Evolutionary conservation across 345 rosid species (phyloP), one percentile per base, ranked within the genome.

Genomic region (Excoecaria agallocha): DNA sequence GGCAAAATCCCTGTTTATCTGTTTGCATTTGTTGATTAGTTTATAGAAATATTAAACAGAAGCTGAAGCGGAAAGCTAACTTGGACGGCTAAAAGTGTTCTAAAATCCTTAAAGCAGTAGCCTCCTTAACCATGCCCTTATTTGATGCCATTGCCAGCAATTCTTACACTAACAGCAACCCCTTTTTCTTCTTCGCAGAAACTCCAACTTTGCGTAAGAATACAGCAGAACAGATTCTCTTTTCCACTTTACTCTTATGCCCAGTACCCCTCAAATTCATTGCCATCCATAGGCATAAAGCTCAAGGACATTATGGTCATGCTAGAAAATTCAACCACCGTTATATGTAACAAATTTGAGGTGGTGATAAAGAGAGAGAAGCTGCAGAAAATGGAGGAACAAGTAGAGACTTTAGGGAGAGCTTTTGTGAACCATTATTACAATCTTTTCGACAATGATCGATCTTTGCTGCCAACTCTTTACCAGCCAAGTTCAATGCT

Each of bases 361-460:
- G 16, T 38, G 25, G 7, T 39, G 6, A 43, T 3, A 16, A 67
- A 9, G 59, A 52, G 52, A 67, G 68, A 50, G 69, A 49, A 73
- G 8, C 25, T 46, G 66, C 70, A 22, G 73, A 41, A 41, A 68
- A 88, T 87, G 89, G 89, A 89, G 63, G 92, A 88, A 24, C 87
- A 82, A 51, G 79, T 76, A 45, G 97, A 89, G 58, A 49, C 82
- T 79, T 87, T 93, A 4, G 97, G 95, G 22, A 91, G 72, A 70
- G 89, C 97, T 3, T 93, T 93, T 74, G 95, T 89, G 72, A 84
- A 86, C 78, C 93, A 90, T 71, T 93, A 91, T 78, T 90, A 89
- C 82, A 69, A 83, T 66, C 90, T 91, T 60, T 91, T 93, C 66
- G 97, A 93, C 62, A 84, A 72, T 1, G 89, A 88, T 74, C 81